Conservation (phyloP, 176 grass and related monocot species). For the Olyra latifolia region DNA sequence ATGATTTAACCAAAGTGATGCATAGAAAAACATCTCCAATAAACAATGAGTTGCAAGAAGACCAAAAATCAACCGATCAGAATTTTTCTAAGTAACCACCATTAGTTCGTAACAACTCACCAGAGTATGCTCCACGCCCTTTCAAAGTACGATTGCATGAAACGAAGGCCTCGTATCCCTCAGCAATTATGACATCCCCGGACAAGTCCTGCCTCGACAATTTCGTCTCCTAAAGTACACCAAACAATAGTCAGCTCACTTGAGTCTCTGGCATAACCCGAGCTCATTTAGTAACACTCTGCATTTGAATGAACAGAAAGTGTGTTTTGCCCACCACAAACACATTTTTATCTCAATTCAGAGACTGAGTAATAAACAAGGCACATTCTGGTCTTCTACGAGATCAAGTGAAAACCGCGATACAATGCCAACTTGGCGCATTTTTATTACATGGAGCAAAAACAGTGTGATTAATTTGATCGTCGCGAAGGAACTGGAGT, state of each 20-base stretch:
- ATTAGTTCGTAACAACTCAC: conserved; percentile 29
- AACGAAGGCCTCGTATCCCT: conserved; percentile 93
- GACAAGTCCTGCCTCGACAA: conserved; percentile 83
- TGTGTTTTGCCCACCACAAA: not conserved
- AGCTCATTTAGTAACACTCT: not conserved
- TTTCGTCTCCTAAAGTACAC: conserved; percentile 77
- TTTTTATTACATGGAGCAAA: not conserved
- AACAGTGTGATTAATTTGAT: not conserved
- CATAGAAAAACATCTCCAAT: not conserved
- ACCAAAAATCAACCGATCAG: not conserved
- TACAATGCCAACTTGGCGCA: not conserved
- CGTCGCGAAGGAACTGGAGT: not conserved
- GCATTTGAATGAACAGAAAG: not conserved
- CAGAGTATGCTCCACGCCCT: conserved; percentile 76
- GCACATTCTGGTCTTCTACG: not conserved
- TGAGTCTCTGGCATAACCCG: not conserved
- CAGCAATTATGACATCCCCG: conserved; percentile 73
- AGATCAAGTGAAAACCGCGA: not conserved
- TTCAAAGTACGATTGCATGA: conserved; percentile 73
- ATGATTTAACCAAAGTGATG: not conserved
- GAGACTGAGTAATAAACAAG: not conserved
- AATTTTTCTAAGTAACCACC: not conserved
- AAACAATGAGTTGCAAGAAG: not conserved
- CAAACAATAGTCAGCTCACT: not conserved
- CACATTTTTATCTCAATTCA: not conserved